Evolutionary conservation across 192 early-diverging fungal species (phyloP), one percentile per base, ranked within the genome.

Genomic region (Gonapodya prolifera): DNA sequence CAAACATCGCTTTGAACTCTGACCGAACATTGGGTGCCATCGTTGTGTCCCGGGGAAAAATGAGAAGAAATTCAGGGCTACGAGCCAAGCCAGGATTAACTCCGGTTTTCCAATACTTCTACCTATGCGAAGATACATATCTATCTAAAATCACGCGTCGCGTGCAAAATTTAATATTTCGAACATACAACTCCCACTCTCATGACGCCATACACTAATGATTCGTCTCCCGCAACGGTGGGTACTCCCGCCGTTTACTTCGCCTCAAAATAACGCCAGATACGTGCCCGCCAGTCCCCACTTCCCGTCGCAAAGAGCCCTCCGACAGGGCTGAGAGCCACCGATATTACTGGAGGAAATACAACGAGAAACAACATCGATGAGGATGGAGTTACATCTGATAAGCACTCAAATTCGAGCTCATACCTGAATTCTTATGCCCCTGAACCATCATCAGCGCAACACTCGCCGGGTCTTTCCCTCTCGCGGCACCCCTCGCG

Each of bases 281-380:
- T 91, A 76, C 95, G 86, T 28, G 94, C 95, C 73, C 91, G 87
- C 78, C 87, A 91, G 89, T 99, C 97, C 70, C 97, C 97, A 35
- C 93, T 94, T 18, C 95, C 97, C 23, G 97, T 99, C 1, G 97
- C 97, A 88, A 99, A 96, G 74, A 94, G 83, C 2, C 91, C 91
- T 30, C 93, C 92, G 0, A 83, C 86, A 1, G 92, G 91, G 78
- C 90, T 92, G 78, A 96, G 80, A 1, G 94, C 95, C 32, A 99
- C 92, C 23, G 91, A 92, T 75, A 99, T 97, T 31, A 99, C 97
- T 93, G 81, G 1, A 2, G 32, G 2, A 36, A 75, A 35, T 75
- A 30, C 1, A 74, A 78, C n/a, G 18, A 34, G 34, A 33, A 35
- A 36, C 17, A 34, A 70, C n/a, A 83, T 2, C 34, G 61, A 18